Base-by-base conservation (phyloP, 768 basidiomycete genomes). In the Leccinum fibrillosum region DNA sequence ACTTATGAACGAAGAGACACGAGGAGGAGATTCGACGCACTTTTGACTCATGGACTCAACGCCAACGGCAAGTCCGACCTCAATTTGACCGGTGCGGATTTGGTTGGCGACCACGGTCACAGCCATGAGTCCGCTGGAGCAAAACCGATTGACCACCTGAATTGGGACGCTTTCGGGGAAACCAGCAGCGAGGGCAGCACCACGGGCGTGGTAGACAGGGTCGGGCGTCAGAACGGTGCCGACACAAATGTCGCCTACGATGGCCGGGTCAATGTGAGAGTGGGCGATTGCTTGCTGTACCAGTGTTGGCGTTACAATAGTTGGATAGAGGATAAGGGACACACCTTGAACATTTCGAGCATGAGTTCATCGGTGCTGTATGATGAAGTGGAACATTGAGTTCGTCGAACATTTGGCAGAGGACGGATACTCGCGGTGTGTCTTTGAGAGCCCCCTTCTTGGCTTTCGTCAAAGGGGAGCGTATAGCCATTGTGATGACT, bases 111-210 rank as follows among this genome's bases (percentile, higher is more conserved):
- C 84, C 30, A 81, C 80, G 10, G 87, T 89, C 30, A 88, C 79
- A 12, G 92, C 89, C 88, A 92, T 90, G n/a, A 94, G 81, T 25
- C 90, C 91, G 58, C 85, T 88, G 3, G 90, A 90, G 67, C 91
- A 94, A 70, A 91, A 90, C 30, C 92, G 78, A 68, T 93, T 92
- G 64, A 93, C 75, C 25, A 78, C 80, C 67, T 92, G 86, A 10
- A 90, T 74, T 0, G 92, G 89, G 6, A 89, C 86, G 5, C 77
- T 78, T n/a, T 88, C 86, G 0, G 92, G 91, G 62, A 89, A 84
- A 10, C 92, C 92, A 13, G 92, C 92, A 4, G 89, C 86, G 45
- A 94, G 79, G 23, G 88, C 84, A 8, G 92, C 86, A 44, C 84
- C 76, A 44, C 91, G 81, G 15, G 89, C 89, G 57, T 84, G 84